Conservation (phyloP, 139 green algal species). For the Spirogloea muscicola region DNA sequence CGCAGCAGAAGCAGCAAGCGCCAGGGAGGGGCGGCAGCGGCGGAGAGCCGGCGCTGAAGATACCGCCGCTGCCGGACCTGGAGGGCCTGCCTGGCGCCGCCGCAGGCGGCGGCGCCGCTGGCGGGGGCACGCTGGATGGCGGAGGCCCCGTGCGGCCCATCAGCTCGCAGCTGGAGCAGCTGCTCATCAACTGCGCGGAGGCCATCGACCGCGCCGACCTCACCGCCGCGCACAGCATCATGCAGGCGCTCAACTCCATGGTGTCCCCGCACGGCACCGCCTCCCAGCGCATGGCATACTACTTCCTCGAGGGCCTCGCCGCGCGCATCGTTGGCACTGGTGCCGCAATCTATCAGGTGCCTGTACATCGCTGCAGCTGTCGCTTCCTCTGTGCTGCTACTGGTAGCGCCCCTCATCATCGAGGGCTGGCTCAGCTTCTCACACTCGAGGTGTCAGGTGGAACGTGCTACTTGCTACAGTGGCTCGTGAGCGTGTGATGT, state of each 20-base stretch:
- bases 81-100: too few relatives aligned
- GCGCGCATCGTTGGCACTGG: background rate
- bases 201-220: constrained; percentile 16
- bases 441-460: too few relatives aligned
- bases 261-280: constrained; percentile 27
- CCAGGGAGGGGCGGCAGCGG: too few relatives aligned
- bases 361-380: background rate
- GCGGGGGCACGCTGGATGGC: too few relatives aligned
- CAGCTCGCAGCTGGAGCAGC: constrained; percentile 12
- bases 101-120: too few relatives aligned
- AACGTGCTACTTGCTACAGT: too few relatives aligned
- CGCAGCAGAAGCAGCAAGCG: too few relatives aligned
- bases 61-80: too few relatives aligned
- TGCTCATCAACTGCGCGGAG: constrained; percentile 9
- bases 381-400: background rate
- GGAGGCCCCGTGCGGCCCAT: too few relatives aligned
- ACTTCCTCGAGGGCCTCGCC: constrained; percentile 10
- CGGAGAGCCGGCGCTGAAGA: too few relatives aligned
- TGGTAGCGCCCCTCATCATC: too few relatives aligned
- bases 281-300: constrained; percentile 11
- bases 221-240: constrained; percentile 2
- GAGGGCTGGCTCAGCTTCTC: too few relatives aligned
- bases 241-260: constrained; percentile 5
- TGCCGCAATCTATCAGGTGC: background rate
- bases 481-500: background rate